Evolutionary conservation across 1,284 basidiomycete genomes (phyloP).

Genomic region (Cutaneotrichosporon sp.): DNA sequence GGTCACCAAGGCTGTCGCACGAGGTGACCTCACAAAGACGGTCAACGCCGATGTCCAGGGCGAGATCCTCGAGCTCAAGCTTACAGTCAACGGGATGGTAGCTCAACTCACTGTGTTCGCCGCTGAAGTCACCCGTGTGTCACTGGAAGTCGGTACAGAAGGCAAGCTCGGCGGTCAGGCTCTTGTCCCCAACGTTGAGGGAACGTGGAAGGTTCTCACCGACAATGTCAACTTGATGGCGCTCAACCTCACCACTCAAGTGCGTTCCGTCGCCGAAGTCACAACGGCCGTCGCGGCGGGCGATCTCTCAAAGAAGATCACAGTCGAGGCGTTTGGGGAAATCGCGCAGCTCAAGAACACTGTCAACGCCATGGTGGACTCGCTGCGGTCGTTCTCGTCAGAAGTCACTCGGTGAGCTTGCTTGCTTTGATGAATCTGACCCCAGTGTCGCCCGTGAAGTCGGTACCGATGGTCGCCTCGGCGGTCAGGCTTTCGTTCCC

Average conservation of each 20-base stretch:
- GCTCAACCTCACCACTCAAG: slow-evolving; percentile 86
- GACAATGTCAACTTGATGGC: slow-evolving; percentile 78
- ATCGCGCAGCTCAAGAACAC: slow-evolving; percentile 78
- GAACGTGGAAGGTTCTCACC: slow-evolving; percentile 89
- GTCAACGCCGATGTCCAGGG: slow-evolving; percentile 95
- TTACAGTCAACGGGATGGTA: slow-evolving; percentile 55
- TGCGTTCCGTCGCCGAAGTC: slow-evolving; percentile 91
- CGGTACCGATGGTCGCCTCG: slow-evolving; percentile 90
- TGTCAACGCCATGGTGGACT: slow-evolving; percentile 47
- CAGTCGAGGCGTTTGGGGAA: slow-evolving; percentile 94
- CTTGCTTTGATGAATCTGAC: slow-evolving; percentile 4
- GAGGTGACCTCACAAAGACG: slow-evolving; percentile 81
- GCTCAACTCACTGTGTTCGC: slow-evolving; percentile 54
- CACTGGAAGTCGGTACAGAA: slow-evolving; percentile 88
- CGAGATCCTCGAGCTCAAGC: slow-evolving; percentile 88
- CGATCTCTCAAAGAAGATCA: slow-evolving; percentile 81
- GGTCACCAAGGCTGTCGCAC: slow-evolving; percentile 94
- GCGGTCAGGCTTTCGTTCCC: slow-evolving; percentile 83
- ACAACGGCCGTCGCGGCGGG: slow-evolving; percentile 97
- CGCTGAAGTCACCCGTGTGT: slow-evolving; percentile 69
- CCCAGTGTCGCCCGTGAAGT: slow-evolving; percentile 73
- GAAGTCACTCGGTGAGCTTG: slow-evolving; percentile 59
- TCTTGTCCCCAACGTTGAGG: slow-evolving; percentile 76
- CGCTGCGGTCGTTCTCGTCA: slow-evolving; percentile 53
- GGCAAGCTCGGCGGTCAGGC: slow-evolving; percentile 95